Evolutionary conservation across 139 green algal genomes (phyloP).

Genomic region (Microglena sp.): DNA sequence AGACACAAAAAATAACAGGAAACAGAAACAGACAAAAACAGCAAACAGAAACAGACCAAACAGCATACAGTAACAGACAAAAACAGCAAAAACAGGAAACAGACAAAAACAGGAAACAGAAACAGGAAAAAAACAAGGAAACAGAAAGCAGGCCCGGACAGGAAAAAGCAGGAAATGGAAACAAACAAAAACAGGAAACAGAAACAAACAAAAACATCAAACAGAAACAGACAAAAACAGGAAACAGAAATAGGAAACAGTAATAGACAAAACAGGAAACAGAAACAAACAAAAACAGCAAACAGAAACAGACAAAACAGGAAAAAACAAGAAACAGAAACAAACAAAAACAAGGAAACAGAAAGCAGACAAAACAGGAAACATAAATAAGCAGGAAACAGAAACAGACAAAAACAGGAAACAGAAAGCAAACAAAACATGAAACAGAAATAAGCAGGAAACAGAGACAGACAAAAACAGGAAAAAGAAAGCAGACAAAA

Average conservation of each 20-base stretch:
- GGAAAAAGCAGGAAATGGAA: not conserved
- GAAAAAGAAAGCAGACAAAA: not conserved
- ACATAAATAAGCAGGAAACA: not conserved
- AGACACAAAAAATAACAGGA: no score
- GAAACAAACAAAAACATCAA: not conserved
- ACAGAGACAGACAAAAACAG: not conserved
- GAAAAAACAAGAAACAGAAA: not conserved
- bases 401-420: not conserved
- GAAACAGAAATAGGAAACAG: not conserved
- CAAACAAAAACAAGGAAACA: not conserved
- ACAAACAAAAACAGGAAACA: not conserved
- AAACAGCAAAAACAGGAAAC: not conserved
- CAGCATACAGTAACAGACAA: no score
- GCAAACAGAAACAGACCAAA: no score
- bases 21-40: no score
- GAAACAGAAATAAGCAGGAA: not conserved
- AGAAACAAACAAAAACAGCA: not conserved
- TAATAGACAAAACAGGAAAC: not conserved
- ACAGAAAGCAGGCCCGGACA: not conserved
- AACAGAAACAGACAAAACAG: not conserved
- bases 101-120: not conserved
- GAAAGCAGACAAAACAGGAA: no score
- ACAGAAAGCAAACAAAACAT: not conserved
- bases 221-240: not conserved
- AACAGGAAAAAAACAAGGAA: not conserved